phyloP scores from a whole-genome alignment of 2,329 filamentous ascomycete species.

The Trichoderma sp. region DNA sequence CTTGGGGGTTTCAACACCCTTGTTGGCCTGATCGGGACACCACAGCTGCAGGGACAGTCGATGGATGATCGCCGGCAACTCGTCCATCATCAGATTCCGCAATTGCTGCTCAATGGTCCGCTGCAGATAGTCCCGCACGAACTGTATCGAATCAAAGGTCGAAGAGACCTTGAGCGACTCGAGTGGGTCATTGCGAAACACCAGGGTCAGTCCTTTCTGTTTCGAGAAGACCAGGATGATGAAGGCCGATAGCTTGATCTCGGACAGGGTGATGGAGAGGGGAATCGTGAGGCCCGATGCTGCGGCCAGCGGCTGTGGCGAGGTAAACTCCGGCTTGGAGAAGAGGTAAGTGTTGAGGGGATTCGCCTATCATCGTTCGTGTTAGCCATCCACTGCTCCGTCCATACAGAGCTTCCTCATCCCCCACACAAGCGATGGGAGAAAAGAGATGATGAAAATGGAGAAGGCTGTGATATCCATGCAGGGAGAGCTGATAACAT shows the following conservation, averaged over 20 bases:
- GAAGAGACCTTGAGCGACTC: slow-evolving; percentile 98
- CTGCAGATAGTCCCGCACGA: slow-evolving; percentile 95
- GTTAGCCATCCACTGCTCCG: slow-evolving; percentile 13
- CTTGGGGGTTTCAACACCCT: slow-evolving; percentile 52
- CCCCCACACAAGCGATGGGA: neutral
- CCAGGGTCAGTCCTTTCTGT: slow-evolving; percentile 93
- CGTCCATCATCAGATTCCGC: slow-evolving; percentile 94
- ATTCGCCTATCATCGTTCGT: slow-evolving; percentile 66
- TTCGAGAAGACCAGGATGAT: slow-evolving; percentile 97
- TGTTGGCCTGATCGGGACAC: slow-evolving; percentile 75
- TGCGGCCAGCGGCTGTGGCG: slow-evolving; percentile 87
- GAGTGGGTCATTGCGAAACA: slow-evolving; percentile 96
- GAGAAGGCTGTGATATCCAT: neutral
- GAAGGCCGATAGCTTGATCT: slow-evolving; percentile 94
- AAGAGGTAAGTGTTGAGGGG: slow-evolving; percentile 94
- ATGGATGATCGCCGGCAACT: slow-evolving; percentile 94
- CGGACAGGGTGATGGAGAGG: slow-evolving; percentile 93
- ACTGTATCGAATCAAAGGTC: slow-evolving; percentile 98
- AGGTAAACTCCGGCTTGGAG: slow-evolving; percentile 89
- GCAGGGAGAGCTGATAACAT: neutral
- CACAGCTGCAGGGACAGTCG: slow-evolving; percentile 84
- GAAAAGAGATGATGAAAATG: neutral
- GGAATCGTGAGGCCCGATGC: slow-evolving; percentile 93
- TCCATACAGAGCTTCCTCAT: neutral
- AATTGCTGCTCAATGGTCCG: slow-evolving; percentile 93